Evolutionary conservation across 345 rosid species (phyloP).

Genomic region (Eucalyptus urophylla): DNA sequence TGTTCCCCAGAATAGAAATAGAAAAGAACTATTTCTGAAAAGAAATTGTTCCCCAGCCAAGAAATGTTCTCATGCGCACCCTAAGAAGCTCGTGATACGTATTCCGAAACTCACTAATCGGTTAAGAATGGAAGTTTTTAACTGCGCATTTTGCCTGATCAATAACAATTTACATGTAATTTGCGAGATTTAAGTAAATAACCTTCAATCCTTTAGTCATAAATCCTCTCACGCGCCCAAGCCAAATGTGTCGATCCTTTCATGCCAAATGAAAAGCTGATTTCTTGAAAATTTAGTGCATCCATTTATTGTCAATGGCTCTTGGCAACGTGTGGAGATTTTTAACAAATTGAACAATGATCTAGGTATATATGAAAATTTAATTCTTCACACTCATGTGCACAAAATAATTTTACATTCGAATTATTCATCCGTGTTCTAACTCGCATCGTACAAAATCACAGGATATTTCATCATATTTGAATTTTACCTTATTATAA

Average conservation of each 20-base stretch:
- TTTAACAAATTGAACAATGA: background rate
- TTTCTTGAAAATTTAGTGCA: background rate
- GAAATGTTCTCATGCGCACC: no score
- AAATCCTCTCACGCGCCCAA: background rate
- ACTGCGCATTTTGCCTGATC: background rate
- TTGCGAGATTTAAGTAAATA: background rate
- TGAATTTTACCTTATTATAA: fast-evolving
- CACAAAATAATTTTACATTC: background rate
- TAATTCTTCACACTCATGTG: fast-evolving
- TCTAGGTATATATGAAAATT: background rate
- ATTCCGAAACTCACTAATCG: background rate
- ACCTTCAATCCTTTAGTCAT: fast-evolving
- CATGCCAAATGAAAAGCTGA: background rate
- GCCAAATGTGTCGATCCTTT: background rate
- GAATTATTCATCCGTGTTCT: fast-evolving
- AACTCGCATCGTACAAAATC: background rate
- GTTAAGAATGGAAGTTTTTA: background rate
- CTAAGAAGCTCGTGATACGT: background rate
- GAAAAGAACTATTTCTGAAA: no score
- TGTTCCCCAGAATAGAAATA: no score
- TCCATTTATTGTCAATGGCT: background rate
- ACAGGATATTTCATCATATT: background rate
- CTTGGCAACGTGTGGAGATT: background rate
- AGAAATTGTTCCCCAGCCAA: no score
- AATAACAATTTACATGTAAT: fast-evolving